Evolutionary conservation across 1,284 basidiomycete species (phyloP).

Genomic region (Macrocystidia cucumis): DNA sequence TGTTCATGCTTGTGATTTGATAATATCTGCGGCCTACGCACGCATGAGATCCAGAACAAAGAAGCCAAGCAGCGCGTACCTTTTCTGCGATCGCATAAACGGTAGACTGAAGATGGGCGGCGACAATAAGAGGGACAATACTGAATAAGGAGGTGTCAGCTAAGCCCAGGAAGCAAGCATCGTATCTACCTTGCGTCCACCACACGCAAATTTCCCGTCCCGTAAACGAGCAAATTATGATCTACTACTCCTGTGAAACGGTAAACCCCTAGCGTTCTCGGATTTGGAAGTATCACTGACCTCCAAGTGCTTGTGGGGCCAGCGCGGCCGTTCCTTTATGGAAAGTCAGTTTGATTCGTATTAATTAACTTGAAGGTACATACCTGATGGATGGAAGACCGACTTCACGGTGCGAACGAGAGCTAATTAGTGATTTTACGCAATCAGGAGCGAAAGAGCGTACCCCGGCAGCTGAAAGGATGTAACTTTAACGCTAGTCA

Average conservation of each 20-base stretch:
- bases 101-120: conserved; percentile 11
- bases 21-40: not conserved
- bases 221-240: not conserved
- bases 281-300: too few relatives aligned
- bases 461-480: not conserved
- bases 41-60: too few relatives aligned
- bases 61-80: conserved; percentile 6
- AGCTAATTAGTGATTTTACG: too few relatives aligned
- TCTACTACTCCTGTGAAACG: conserved; percentile 2
- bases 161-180: not conserved
- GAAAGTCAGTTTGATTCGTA: too few relatives aligned
- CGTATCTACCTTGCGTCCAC: not conserved
- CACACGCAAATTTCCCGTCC: conserved; percentile 1
- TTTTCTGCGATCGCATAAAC: conserved; percentile 15
- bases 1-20: too few relatives aligned
- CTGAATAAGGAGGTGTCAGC: too few relatives aligned
- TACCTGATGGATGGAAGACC: conserved; percentile 1
- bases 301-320: too few relatives aligned
- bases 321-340: too few relatives aligned
- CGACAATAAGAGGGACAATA: conserved; percentile 11
- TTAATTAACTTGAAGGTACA: too few relatives aligned
- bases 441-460: too few relatives aligned
- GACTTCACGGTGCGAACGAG: not conserved
- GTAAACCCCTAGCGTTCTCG: not conserved
- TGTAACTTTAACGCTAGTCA: not conserved